Conservation (phyloP, 139 green algal species). For the Microglena sp. region DNA sequence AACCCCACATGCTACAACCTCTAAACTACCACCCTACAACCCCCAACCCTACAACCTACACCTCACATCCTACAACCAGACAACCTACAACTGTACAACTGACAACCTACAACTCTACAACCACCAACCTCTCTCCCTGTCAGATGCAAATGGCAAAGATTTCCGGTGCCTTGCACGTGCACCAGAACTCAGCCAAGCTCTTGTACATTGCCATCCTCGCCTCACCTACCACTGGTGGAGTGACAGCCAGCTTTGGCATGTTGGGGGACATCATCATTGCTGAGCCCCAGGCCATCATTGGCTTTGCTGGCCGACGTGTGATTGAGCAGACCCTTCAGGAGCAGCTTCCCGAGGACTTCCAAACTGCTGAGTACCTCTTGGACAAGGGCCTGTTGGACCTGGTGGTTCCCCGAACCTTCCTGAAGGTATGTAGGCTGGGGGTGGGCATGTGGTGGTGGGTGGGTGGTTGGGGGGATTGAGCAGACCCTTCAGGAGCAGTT, state of each 20-base stretch:
- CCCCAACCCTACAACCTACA: no score
- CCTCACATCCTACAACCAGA: no score
- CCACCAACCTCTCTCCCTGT: no score
- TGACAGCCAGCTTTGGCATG: constrained; percentile 54
- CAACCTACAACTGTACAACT: no score
- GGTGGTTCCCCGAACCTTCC: constrained; percentile 46
- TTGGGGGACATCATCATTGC: constrained; percentile 53
- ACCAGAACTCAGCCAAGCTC: constrained; percentile 55
- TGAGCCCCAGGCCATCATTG: constrained; percentile 49
- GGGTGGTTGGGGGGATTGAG: no score
- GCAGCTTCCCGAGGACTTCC: constrained; percentile 53
- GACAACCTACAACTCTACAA: no score
- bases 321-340: constrained; percentile 58
- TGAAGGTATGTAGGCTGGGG: constrained; percentile 24
- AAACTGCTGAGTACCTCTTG: constrained; percentile 56
- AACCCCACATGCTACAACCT: no score
- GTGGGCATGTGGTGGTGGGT: no score
- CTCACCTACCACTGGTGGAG: constrained; percentile 45
- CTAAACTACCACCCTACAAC: no score
- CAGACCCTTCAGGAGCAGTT: no score
- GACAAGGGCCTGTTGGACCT: constrained; percentile 51
- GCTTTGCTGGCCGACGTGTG: constrained; percentile 46
- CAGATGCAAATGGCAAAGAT: constrained; percentile 52
- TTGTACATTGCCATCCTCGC: constrained; percentile 51
- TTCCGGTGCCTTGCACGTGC: constrained; percentile 42